Conservation (phyloP, 805 yeast genomes). For the Yarrowia sp. region DNA sequence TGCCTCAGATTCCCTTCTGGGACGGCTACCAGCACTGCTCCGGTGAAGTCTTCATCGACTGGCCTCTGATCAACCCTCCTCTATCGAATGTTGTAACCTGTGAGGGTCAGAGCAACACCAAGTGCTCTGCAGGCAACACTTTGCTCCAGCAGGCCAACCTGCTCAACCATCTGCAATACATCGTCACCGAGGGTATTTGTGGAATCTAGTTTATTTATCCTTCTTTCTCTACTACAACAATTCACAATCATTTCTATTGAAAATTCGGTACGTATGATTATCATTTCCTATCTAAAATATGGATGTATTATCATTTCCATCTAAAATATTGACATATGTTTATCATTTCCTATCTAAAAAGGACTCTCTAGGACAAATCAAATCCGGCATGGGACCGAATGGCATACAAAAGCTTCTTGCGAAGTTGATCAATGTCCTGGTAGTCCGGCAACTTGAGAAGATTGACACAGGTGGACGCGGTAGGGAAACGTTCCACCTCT, state of each 20-base stretch:
- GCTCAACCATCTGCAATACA: background rate
- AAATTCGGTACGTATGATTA: too few relatives aligned
- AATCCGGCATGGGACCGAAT: conserved; percentile 83
- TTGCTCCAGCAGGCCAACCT: background rate
- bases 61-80: conserved; percentile 3
- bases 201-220: background rate
- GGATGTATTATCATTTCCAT: too few relatives aligned
- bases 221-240: background rate
- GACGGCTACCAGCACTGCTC: conserved; percentile 15
- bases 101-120: conserved; percentile 3
- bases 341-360: too few relatives aligned
- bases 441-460: conserved; percentile 84
- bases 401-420: conserved; percentile 67
- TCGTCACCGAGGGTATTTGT: conserved; percentile 4
- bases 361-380: conserved; percentile 68
- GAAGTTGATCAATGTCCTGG: conserved; percentile 52
- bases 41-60: conserved; percentile 8
- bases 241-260: background rate
- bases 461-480: conserved; percentile 92
- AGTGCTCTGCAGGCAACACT: background rate
- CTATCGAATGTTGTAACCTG: background rate
- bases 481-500: conserved; percentile 63
- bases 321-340: too few relatives aligned
- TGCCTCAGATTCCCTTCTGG: conserved; percentile 21
- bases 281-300: too few relatives aligned